Percentiles rank a stretch among this genome's conserved stretches.
These are phyloP conservation scores for Tolypocladium pustulatum DNA, from an alignment of 2,329 filamentous ascomycete species.

Conservation along the genomic window DNA sequence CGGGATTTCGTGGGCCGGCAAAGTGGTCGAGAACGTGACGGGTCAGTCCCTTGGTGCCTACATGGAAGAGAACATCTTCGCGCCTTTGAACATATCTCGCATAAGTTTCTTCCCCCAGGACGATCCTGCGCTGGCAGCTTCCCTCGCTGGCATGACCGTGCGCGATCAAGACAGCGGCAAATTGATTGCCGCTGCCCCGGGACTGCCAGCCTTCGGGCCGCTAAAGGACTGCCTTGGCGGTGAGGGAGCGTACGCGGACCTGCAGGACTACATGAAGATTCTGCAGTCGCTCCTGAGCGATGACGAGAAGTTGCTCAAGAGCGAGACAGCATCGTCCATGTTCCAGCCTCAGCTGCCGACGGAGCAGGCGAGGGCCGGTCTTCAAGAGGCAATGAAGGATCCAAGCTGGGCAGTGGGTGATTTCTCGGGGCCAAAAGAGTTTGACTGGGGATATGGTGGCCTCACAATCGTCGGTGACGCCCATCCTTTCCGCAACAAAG, in stretches of 20 bases:
- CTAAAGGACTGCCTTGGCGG: background rate
- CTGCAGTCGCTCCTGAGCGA: background rate
- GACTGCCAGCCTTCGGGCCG: background rate
- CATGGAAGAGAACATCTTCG: background rate
- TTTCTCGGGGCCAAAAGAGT: background rate
- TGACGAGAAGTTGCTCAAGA: background rate
- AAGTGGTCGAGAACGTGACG: background rate
- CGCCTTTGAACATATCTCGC: background rate
- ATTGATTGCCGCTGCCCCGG: background rate
- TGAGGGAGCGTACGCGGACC: background rate
- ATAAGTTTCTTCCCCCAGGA: background rate
- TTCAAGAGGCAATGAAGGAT: background rate
- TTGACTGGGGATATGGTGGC: background rate
- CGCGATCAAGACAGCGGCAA: background rate
- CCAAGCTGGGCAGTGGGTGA: background rate
- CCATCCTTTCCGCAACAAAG: background rate
- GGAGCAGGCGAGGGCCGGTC: background rate
- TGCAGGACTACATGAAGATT: background rate
- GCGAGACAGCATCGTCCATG: background rate
- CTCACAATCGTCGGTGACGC: background rate
- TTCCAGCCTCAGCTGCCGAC: background rate
- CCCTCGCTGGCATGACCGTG: background rate
- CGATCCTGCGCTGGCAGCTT: background rate
- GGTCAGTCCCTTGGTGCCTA: background rate
- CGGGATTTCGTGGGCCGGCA: background rate